Base-by-base conservation (phyloP, 179 eudicot genomes). In the Beta macrorhiza region DNA sequence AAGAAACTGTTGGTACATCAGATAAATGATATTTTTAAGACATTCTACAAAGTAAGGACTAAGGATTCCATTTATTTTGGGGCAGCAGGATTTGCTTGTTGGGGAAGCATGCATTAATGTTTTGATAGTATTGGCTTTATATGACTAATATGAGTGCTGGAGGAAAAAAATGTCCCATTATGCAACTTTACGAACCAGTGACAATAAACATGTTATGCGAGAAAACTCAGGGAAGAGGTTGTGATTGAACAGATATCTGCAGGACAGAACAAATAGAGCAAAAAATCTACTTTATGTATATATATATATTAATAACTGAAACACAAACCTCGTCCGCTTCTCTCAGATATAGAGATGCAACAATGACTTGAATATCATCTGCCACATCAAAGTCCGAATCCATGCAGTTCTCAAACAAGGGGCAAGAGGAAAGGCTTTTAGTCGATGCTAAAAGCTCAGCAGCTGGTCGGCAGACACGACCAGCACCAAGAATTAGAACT, bases 401-500 rank as follows among this genome's bases (percentile, higher is more conserved):
- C 51, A 78, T 58, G 67, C 83, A 87, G 80, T 90, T 82, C 73
- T 83, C 88, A 29, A 87, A 81, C 88, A 87, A 86, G 59, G 91
- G 67, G 77, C 64, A 80, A 75, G 90, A 85, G 29, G 94, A 85
- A 83, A 78, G 80, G 70, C 88, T 87, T 82, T 91, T 90, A 56
- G 87, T 79, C 37, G 99, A 90, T 80, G 96, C 84, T 78, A 96
- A 87, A 79, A 93, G 84, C 81, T 94, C 97, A 63, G 87, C 96
- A 76, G 98, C 97, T 82, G 99, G 99, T 84, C 89, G 91, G 88
- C 99, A 96, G 76, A 96, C 99, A 32, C 98, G 90, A 19, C 99
- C 99, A 78, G 99, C 98, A 79, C 99, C 99, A 84, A 96, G 91
- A 81, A 96, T 92, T 14, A 96, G 88, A 79, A 96, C 92, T 19